phyloP scores from a whole-genome alignment of 106 monocot genomes.

The Allium cepa region DNA sequence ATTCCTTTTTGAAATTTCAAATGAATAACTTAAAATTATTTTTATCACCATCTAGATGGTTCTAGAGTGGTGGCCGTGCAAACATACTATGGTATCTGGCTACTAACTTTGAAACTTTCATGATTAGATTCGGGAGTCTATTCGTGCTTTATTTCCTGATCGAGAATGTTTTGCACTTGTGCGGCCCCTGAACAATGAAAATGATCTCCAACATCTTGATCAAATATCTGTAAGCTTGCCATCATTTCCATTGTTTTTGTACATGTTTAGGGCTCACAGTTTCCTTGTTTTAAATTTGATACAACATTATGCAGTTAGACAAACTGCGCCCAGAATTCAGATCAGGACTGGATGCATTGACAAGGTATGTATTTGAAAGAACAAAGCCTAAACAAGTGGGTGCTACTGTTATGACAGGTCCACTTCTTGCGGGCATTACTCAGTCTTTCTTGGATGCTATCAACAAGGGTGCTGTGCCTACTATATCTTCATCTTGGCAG shows the following conservation, averaged over 20 bases:
- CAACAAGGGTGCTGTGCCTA: slow-evolving; percentile 96
- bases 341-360: slow-evolving; percentile 79
- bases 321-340: slow-evolving; percentile 78
- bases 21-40: background rate
- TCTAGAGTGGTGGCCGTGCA: background rate
- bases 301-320: slow-evolving; percentile 45
- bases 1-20: background rate
- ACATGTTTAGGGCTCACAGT: background rate
- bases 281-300: slow-evolving; percentile 4
- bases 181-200: slow-evolving; percentile 82
- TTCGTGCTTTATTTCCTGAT: slow-evolving; percentile 92
- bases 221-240: slow-evolving; percentile 60
- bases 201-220: slow-evolving; percentile 85
- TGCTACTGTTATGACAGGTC: slow-evolving; percentile 80
- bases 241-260: background rate
- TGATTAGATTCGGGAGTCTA: slow-evolving; percentile 84
- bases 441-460: slow-evolving; percentile 92
- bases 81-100: background rate
- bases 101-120: background rate
- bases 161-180: slow-evolving; percentile 96
- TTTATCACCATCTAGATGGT: background rate
- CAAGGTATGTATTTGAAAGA: slow-evolving; percentile 75
- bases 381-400: slow-evolving; percentile 93
- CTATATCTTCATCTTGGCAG: slow-evolving; percentile 98
- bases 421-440: slow-evolving; percentile 79